Evolutionary conservation across 2,329 filamentous ascomycete species (phyloP), one percentile per base, ranked within the genome.

Genomic region (Aspergillus sp.): DNA sequence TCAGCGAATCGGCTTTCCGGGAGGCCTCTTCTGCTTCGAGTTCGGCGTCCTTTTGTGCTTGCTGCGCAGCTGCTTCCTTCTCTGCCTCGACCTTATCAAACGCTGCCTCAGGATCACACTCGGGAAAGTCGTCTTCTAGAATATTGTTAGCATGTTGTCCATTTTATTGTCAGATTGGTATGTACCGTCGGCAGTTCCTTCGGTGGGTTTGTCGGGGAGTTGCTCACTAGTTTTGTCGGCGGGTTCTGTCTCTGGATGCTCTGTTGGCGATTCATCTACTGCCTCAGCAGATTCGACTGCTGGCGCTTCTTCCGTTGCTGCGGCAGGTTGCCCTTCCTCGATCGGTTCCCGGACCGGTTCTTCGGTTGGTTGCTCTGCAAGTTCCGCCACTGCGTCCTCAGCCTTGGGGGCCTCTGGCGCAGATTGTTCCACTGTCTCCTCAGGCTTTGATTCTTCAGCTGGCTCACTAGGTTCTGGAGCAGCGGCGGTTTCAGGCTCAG

Each of bases 101-200:
- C 52, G 65, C 72, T 57, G 64, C 69, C 31, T 62, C 62, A 57
- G 65, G 65, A 62, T 73, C 66, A 57, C 64, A 66, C 44, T 72
- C 70, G 61, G 72, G 70, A 59, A 73, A 73, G 37, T 67, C 70
- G 58, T 72, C 69, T 56, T 73, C 72, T 74, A 56, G 35, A 40
- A 49, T 11, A 46, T 60, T 31, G 44, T 64, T 53, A 64, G 58
- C 47, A 54, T 43, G 23, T n/a, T 55, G 54, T 55, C 40, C 23
- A 35, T 33, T 27, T 25, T 43, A 55, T 27, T 5, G 15, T 35
- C n/a, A 12, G 31, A 31, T n/a, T 35, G n/a, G 49, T 40, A 57
- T 62, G 39, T 62, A 73, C 70, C 69, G 61, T 68, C 64, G 55
- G 57, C 63, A 55, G 59, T 56, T 41, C 23, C 57, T 41, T 64